phyloP scores from a whole-genome alignment of 2,329 filamentous ascomycete species.

The Aspergillus versicolor region DNA sequence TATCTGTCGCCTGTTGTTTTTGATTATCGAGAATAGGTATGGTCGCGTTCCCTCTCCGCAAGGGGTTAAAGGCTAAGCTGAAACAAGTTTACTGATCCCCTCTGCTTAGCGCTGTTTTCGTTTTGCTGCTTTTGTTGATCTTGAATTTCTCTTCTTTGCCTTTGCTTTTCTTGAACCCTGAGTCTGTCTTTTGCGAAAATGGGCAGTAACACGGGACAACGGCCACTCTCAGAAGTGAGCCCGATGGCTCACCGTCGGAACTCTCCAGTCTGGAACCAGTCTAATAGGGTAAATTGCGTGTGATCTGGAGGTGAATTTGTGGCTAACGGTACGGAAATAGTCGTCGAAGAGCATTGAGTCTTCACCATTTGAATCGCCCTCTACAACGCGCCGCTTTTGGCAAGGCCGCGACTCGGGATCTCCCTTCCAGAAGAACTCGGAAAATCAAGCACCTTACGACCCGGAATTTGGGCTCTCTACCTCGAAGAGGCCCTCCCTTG shows the following conservation, averaged over 20 bases:
- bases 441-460: conserved; percentile 66
- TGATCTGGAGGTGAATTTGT: background rate
- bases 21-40: conserved; percentile 23
- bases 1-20: conserved; percentile 14
- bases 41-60: conserved; percentile 19
- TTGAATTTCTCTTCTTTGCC: conserved; percentile 11
- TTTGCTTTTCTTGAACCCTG: conserved; percentile 3
- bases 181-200: conserved; percentile 52
- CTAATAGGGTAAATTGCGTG: conserved; percentile 60
- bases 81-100: conserved; percentile 18
- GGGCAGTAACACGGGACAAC: conserved; percentile 58
- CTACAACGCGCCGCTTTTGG: conserved; percentile 89
- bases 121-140: conserved; percentile 15
- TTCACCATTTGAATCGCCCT: conserved; percentile 63
- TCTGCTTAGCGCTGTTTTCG: conserved; percentile 15
- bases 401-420: conserved; percentile 70
- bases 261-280: conserved; percentile 85
- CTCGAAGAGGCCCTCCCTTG: conserved; percentile 83
- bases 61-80: conserved; percentile 17
- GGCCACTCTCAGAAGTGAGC: conserved; percentile 85
- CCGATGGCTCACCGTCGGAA: conserved; percentile 84
- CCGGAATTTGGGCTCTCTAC: conserved; percentile 67
- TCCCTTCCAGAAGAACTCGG: conserved; percentile 61
- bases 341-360: conserved; percentile 69
- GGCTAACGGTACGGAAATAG: conserved; percentile 53